Base-by-base conservation (phyloP, 768 basidiomycete genomes). In the Rickenella mellea region DNA sequence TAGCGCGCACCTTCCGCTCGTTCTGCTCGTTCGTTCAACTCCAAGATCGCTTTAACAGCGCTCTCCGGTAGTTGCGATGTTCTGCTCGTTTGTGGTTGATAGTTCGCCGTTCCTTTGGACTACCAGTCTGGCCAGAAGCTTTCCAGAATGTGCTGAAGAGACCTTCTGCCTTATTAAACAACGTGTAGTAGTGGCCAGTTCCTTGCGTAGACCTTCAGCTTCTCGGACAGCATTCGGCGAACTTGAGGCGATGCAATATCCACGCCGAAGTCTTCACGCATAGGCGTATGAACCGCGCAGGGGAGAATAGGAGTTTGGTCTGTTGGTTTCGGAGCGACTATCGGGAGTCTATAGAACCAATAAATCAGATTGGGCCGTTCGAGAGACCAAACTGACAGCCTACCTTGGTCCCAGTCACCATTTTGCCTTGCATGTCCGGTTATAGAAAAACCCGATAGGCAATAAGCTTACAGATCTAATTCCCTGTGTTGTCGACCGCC, bases 161-260 rank as follows among this genome's bases (percentile, higher is more conserved):
- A 1, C 71, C 64, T 39, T 82, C 81, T 0, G 72, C 67, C 47
- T 72, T 68, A 31, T 78, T 0, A 73, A 71, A 33, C 77, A 69
- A 41, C 66, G 69, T 25, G 58, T 55, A 0, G 60, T 45, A 0
- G 48, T 14, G 1, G 52, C 44, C 47, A 82, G 71, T 43, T 82
- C 75, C 27, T 62, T 64, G 15, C 67, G 64, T 36, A 82, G 68
- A 17, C 40, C 10, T 9, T 82, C 80, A 27, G 60, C 55, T 33
- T 82, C 78, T 49, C 62, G 63, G 51, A 74, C 74, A 35, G 73
- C 66, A 27, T 69, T 62, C 5, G 71, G 53, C 53, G 83, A 74
- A 37, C 82, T 68, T 5, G 63, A 50, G 11, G 80, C 78, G 52
- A 83, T n/a, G n/a, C n/a, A n/a, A n/a, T n/a, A n/a, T n/a, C n/a